These are phyloP conservation scores for Phylloporus sp. DNA, from an alignment of 768 basidiomycete genomes.

Conservation along the genomic window DNA sequence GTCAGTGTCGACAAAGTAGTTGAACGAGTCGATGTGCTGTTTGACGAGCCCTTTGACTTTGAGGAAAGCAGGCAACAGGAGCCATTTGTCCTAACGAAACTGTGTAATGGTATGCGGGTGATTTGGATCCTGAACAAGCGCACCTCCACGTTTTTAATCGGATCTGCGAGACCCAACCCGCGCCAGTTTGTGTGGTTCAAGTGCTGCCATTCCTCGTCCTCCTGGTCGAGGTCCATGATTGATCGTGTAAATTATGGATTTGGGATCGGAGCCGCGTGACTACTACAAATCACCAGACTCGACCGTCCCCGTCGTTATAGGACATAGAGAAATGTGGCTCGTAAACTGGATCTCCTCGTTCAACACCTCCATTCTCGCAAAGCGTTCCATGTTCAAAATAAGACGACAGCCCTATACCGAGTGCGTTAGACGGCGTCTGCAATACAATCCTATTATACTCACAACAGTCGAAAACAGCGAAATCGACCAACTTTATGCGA, in stretches of 20 bases:
- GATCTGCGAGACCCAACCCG: conserved; percentile 79
- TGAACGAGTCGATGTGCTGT: conserved; percentile 98
- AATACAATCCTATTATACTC: conserved; percentile 3
- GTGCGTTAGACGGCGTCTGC: too few relatives aligned
- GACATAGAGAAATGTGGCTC: conserved; percentile 5
- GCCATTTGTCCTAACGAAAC: conserved; percentile 90
- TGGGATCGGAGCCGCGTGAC: too few relatives aligned
- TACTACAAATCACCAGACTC: too few relatives aligned
- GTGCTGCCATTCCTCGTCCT: conserved; percentile 55
- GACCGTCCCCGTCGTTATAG: too few relatives aligned
- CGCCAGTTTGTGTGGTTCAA: conserved; percentile 57
- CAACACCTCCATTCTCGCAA: conserved; percentile 1
- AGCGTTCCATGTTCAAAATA: conserved; percentile 22
- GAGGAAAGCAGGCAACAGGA: conserved; percentile 90
- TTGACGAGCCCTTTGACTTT: conserved; percentile 98
- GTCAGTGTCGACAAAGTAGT: conserved; percentile 96
- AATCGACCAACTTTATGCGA: conserved; percentile 11
- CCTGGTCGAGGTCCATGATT: conserved; percentile 14
- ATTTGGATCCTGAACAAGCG: conserved; percentile 25
- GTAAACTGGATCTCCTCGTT: conserved; percentile 10
- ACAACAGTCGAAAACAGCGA: conserved; percentile 15
- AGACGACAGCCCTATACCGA: conserved; percentile 19
- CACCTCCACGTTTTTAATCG: conserved; percentile 88
- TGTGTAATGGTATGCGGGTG: not conserved
- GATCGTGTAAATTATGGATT: not conserved